These are phyloP conservation scores for Penicillium salamii DNA, from an alignment of 495 filamentous ascomycete species.

Conservation along the genomic window DNA sequence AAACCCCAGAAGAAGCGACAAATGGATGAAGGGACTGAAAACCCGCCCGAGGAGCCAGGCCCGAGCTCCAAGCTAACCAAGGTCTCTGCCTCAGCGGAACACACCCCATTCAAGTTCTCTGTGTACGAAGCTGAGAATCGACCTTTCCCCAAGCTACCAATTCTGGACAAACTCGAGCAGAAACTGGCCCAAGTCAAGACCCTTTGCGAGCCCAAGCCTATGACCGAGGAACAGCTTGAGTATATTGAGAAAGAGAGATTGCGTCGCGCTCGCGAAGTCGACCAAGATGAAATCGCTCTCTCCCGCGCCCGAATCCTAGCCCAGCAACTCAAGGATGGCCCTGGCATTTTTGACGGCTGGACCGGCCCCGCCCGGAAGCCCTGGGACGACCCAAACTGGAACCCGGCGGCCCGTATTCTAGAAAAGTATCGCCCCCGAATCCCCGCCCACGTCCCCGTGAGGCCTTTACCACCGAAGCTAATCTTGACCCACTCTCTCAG, in stretches of 20 bases:
- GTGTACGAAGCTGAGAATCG: slow-evolving; percentile 34
- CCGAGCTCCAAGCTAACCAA: slow-evolving; percentile 24
- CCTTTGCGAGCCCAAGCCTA: slow-evolving; percentile 24
- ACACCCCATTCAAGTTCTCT: slow-evolving; percentile 23
- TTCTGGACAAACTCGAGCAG: slow-evolving; percentile 26
- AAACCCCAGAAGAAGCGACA: slow-evolving; percentile 17
- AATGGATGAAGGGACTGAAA: slow-evolving; percentile 17
- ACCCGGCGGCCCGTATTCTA: background rate
- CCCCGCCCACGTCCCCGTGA: background rate
- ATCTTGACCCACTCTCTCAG: background rate
- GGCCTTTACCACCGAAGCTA: background rate
- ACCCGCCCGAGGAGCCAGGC: slow-evolving; percentile 11
- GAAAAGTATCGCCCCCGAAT: slow-evolving; percentile 2
- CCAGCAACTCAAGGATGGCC: slow-evolving; percentile 38
- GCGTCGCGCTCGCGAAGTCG: slow-evolving; percentile 25
- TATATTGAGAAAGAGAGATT: slow-evolving; percentile 12
- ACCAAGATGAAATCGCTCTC: slow-evolving; percentile 43
- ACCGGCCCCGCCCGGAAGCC: slow-evolving; percentile 11
- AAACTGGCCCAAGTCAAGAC: slow-evolving; percentile 18
- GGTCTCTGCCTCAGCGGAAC: slow-evolving; percentile 12
- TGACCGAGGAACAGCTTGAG: slow-evolving; percentile 18
- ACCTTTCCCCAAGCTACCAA: slow-evolving; percentile 38
- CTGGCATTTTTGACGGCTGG: slow-evolving; percentile 28
- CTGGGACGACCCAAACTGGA: slow-evolving; percentile 4
- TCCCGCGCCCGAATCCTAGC: slow-evolving; percentile 43